These are phyloP conservation scores for Kuraishia floccosa DNA, from an alignment of 805 yeast genomes.

Conservation along the genomic window DNA sequence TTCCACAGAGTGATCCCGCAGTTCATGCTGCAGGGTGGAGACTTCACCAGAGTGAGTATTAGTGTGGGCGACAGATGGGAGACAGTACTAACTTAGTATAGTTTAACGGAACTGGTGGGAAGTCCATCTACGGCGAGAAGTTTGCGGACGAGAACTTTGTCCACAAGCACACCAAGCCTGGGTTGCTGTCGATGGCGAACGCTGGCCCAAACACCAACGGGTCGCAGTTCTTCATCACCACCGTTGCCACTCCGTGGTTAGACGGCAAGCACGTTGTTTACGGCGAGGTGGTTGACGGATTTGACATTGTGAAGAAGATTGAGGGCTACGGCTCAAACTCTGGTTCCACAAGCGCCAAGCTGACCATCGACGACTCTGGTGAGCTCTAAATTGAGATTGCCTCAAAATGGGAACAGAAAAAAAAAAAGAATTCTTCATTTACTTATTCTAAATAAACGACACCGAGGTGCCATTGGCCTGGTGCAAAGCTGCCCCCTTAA, in stretches of 20 bases:
- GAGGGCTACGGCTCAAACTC: constrained; percentile 48
- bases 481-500: too few relatives aligned
- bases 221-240: constrained; percentile 93
- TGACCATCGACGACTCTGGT: constrained; percentile 46
- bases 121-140: constrained; percentile 69
- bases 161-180: constrained; percentile 67
- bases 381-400: too few relatives aligned
- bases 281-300: constrained; percentile 83
- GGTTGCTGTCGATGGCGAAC: constrained; percentile 90
- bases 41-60: constrained; percentile 35
- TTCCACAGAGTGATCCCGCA: constrained; percentile 96
- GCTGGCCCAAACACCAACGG: constrained; percentile 99
- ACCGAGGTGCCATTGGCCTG: too few relatives aligned
- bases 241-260: constrained; percentile 79
- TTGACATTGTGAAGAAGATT: constrained; percentile 75
- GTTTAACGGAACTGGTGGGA: constrained; percentile 89
- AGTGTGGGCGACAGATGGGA: too few relatives aligned
- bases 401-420: too few relatives aligned
- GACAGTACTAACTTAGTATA: constrained; percentile 9
- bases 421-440: too few relatives aligned
- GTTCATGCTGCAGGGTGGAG: constrained; percentile 96
- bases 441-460: too few relatives aligned
- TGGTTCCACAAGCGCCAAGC: constrained; percentile 34
- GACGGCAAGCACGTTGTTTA: constrained; percentile 94
- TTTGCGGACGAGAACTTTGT: constrained; percentile 71